Base-by-base conservation (phyloP, 495 filamentous ascomycete species). In the Lasiosphaeria hispida region DNA sequence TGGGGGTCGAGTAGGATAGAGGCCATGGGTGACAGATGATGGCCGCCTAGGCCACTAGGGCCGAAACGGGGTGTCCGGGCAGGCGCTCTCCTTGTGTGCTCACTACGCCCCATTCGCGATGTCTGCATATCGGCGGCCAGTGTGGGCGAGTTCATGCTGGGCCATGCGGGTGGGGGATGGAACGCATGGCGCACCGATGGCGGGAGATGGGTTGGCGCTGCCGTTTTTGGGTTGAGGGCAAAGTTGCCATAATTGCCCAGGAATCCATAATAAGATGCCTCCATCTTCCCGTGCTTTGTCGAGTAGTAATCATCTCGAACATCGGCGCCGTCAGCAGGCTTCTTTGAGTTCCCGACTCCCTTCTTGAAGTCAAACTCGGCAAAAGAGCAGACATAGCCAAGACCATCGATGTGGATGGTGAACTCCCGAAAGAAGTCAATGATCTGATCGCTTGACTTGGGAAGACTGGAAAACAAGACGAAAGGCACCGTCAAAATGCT, bases 391-490 rank as follows among this genome's bases (percentile, higher is more conserved):
- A 97, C 89, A 66, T 96, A 91, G 37, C 94, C 94, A 55, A 98
- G 80, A 0, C 94, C 94, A 74, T 98, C 95, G 10, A 98, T 91
- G 64, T 97, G 93, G 15, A 98, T 85, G 1, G 94, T 96, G 65
- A 96, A 97, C 68, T 98, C 94, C 13, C 94, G 84, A 75, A 98
- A 97, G 74, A 98, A 98, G 67, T 98, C 94, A 49, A 98, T 88
- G 57, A 97, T 84, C 52, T 90, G 89, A 65, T 97, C 95, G 69
- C 87, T 91, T 74, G 88, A 92, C 67, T 88, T 90, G 6, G 92
- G 91, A 45, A 97, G 80, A 55, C 88, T 92, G 69, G 87, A 86
- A 79, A 92, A 90, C 33, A 97, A 82, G 17, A 97, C 84, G 55
- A 95, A 88, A 5, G 94, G 94, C 7, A 92, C 96, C 53, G 94